phyloP scores from a whole-genome alignment of 2,329 filamentous ascomycete genomes.

The Cercospora sojina region DNA sequence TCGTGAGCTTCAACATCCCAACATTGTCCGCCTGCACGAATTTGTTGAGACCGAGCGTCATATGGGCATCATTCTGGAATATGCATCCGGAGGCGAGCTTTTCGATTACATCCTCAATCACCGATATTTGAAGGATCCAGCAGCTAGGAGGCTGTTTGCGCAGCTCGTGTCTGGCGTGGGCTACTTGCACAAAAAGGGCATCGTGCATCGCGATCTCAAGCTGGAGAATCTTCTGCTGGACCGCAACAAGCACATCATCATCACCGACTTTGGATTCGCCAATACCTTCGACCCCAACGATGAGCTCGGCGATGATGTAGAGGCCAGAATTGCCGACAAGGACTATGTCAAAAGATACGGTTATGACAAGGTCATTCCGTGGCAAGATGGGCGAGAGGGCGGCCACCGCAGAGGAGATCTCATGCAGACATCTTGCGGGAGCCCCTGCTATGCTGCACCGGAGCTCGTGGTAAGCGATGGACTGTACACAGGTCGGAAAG shows the following conservation, averaged over 20 bases:
- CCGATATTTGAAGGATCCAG: constrained; percentile 90
- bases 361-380: constrained; percentile 71
- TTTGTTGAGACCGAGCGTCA: constrained; percentile 98
- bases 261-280: constrained; percentile 98
- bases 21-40: constrained; percentile 94
- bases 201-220: constrained; percentile 95
- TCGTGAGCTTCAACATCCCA: constrained; percentile 82
- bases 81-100: constrained; percentile 93
- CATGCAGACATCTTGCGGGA: constrained; percentile 99
- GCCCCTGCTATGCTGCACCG: constrained; percentile 94
- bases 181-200: constrained; percentile 97
- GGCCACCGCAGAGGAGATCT: constrained; percentile 77
- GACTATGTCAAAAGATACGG: constrained; percentile 84
- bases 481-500: constrained; percentile 93
- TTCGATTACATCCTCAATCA: constrained; percentile 99
- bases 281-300: constrained; percentile 93
- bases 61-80: constrained; percentile 97
- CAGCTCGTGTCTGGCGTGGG: constrained; percentile 95
- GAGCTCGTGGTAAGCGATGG: constrained; percentile 97
- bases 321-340: constrained; percentile 79
- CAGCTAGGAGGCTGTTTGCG: constrained; percentile 86
- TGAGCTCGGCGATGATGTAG: constrained; percentile 85
- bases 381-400: constrained; percentile 54
- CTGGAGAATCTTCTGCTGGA: constrained; percentile 93
- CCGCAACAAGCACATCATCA: constrained; percentile 97